These are phyloP conservation scores for Rhodocollybia butyracea DNA, from an alignment of 768 basidiomycete species.

Conservation along the genomic window DNA sequence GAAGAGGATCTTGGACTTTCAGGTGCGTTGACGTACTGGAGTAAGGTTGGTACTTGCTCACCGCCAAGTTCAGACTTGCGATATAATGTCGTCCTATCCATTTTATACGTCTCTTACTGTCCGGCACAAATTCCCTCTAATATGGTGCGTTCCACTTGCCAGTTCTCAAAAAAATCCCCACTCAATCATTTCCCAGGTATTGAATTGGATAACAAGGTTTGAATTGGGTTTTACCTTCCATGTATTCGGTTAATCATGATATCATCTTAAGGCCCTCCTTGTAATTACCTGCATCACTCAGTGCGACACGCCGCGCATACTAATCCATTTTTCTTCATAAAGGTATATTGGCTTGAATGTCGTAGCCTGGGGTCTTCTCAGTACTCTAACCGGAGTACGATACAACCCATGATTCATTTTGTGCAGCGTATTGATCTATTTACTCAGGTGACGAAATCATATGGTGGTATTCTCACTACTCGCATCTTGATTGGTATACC, in stretches of 20 bases:
- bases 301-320: too few relatives aligned
- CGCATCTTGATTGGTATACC: slow-evolving; percentile 63
- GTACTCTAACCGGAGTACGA: slow-evolving; percentile 59
- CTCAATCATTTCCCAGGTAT: slow-evolving; percentile 37
- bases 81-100: slow-evolving; percentile 49
- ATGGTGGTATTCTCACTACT: slow-evolving; percentile 50
- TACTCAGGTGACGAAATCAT: slow-evolving; percentile 49
- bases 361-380: slow-evolving; percentile 60
- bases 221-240: slow-evolving; percentile 1
- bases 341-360: slow-evolving; percentile 64
- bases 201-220: slow-evolving; percentile 53
- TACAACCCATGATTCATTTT: too few relatives aligned
- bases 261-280: too few relatives aligned
- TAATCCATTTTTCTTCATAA: too few relatives aligned
- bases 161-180: too few relatives aligned
- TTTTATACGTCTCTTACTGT: slow-evolving; percentile 57
- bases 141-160: too few relatives aligned
- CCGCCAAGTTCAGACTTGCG: slow-evolving; percentile 39
- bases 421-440: background rate
- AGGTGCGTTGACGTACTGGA: slow-evolving; percentile 25
- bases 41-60: slow-evolving; percentile 12
- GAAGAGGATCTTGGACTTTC: slow-evolving; percentile 45
- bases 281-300: too few relatives aligned
- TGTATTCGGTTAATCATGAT: slow-evolving; percentile 17
- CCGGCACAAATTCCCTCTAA: slow-evolving; percentile 67